Percentiles rank a stretch among this genome's conserved stretches.
Evolutionary conservation across 352 stramenopile genomes (phyloP).

Genomic region (Globisporangium mamillatum): DNA sequence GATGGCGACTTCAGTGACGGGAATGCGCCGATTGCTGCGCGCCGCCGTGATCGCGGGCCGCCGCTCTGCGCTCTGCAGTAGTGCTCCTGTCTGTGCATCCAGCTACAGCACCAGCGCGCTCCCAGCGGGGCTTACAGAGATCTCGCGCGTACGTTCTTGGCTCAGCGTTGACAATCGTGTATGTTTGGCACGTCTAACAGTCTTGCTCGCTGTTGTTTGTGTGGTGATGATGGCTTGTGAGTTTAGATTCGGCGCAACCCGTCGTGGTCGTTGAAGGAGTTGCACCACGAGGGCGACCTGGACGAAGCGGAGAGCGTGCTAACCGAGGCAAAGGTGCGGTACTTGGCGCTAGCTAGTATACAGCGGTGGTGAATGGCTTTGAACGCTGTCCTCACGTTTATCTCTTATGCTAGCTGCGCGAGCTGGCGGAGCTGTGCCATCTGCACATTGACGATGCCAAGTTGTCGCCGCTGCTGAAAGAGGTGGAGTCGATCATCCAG

Average conservation of each 20-base stretch:
- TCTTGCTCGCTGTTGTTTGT: background rate
- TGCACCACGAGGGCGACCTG: constrained; percentile 57
- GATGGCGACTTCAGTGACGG: constrained; percentile 7
- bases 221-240: no score
- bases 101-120: constrained; percentile 19
- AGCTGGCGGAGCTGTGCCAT: constrained; percentile 80
- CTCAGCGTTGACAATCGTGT: background rate
- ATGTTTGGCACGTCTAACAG: background rate
- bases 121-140: constrained; percentile 56
- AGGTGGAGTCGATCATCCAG: constrained; percentile 86
- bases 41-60: background rate
- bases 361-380: background rate
- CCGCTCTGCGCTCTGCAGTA: background rate
- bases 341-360: background rate
- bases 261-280: constrained; percentile 78
- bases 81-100: background rate
- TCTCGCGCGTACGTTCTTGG: constrained; percentile 35
- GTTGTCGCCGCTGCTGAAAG: constrained; percentile 65
- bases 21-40: constrained; percentile 6
- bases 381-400: background rate
- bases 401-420: constrained; percentile 39
- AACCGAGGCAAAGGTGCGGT: constrained; percentile 49
- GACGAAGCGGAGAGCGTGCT: constrained; percentile 51
- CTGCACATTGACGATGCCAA: constrained; percentile 75
- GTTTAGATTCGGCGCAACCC: constrained; percentile 58